Base-by-base conservation (phyloP, 2,329 filamentous ascomycete species). In the Chrysoporthe austroafricana region DNA sequence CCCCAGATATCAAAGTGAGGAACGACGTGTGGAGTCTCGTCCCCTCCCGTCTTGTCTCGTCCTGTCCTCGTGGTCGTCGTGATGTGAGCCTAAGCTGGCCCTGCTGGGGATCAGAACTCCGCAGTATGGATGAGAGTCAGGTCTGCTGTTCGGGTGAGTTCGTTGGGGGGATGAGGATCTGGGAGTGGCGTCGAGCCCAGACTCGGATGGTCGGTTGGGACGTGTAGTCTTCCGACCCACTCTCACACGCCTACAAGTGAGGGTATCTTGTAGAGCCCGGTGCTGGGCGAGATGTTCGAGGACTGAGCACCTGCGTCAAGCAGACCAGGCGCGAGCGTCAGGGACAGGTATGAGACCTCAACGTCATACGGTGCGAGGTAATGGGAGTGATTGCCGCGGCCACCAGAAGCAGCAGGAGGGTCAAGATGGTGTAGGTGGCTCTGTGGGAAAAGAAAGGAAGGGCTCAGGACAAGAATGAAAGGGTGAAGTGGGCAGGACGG, bases 1-100 rank as follows among this genome's bases (percentile, higher is more conserved):
- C n/a, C 34, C 57, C 18, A 39, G 57, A n/a, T 60, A 60, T 60
- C 57, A 60, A 60, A n/a, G 8, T 43, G 42, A 44, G 18, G 39
- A 26, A 39, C 34, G 42, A 26, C 26, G 44, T 39, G 57, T 60
- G 32, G 57, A 44, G 56, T 36, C 56, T 42, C 56, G 56, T 36
- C 56, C n/a, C 57, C 39, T 60, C 39, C 44, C 21, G 39, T 60
- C 36, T 21, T n/a, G 57, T 60, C 57, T 44, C 42, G 39, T 60
- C 36, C 11, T 44, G n/a, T 44, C 42, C 39, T 60, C 42, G 57
- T 60, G 36, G 39, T 44, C 57, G 57, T 60, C 57, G 57, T 60
- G 54, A 57, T 57, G 54, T 57, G 54, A 39, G 34, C 54, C 54
- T 36, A 7, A 36, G 16, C 52, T 57, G 52, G 32, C 26, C 32